These are phyloP conservation scores for Hygrophoropsis aurantiaca DNA, from an alignment of 768 basidiomycete genomes.

Conservation along the genomic window DNA sequence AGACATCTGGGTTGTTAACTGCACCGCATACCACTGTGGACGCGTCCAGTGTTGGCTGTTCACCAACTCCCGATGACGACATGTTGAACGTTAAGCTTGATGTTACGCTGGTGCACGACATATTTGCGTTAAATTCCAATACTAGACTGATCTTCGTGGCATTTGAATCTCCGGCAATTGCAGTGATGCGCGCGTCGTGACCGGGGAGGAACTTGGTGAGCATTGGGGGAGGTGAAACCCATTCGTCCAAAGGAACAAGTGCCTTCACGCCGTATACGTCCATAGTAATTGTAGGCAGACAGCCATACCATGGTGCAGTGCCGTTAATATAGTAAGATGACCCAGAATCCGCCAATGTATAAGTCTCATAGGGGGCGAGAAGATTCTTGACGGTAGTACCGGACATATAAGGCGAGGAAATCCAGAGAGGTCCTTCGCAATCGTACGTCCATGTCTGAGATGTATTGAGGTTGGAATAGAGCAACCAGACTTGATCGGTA, in stretches of 20 bases:
- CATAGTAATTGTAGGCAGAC: constrained; percentile 64
- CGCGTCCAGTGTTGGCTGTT: constrained; percentile 51
- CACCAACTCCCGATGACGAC: constrained; percentile 64
- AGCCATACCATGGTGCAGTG: constrained; percentile 69
- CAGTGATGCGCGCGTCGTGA: constrained; percentile 75
- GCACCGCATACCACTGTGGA: constrained; percentile 44
- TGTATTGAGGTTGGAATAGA: constrained; percentile 83
- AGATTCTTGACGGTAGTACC: constrained; percentile 70
- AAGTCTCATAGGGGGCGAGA: constrained; percentile 81
- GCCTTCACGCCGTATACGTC: constrained; percentile 80
- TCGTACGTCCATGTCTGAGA: constrained; percentile 64
- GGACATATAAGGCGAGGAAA: constrained; percentile 72
- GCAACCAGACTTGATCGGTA: constrained; percentile 74
- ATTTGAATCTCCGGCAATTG: constrained; percentile 39
- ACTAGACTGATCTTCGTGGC: constrained; percentile 60
- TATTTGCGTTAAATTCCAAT: constrained; percentile 75
- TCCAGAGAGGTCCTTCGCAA: constrained; percentile 64
- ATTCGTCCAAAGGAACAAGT: constrained; percentile 65
- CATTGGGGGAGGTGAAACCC: constrained; percentile 69
- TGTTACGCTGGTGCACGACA: constrained; percentile 75
- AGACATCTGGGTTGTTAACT: constrained; percentile 48
- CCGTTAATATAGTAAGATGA: constrained; percentile 62
- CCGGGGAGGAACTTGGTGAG: constrained; percentile 83
- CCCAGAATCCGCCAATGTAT: constrained; percentile 64
- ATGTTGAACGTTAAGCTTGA: constrained; percentile 63